Conservation (phyloP, 371 early-diverging fungal genomes). For the Actinomortierella ambigua region DNA sequence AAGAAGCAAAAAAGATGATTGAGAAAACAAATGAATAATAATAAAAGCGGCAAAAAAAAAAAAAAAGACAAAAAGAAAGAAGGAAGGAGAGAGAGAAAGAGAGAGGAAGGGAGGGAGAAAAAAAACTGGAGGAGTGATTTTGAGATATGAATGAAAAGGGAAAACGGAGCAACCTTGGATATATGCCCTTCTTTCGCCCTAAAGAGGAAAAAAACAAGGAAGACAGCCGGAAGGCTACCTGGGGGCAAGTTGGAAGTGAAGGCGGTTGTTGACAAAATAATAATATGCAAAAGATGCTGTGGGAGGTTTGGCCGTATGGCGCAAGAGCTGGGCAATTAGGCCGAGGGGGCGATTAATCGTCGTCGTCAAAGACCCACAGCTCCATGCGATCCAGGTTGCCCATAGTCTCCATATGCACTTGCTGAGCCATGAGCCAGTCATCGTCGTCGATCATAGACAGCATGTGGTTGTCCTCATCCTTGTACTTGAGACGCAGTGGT, state of each 20-base stretch:
- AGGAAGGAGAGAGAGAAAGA: conserved; percentile 4
- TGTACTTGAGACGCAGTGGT: conserved; percentile 75
- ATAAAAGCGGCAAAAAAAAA: not conserved
- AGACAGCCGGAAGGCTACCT: not conserved
- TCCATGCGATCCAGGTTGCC: conserved; percentile 59
- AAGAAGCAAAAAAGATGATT: not conserved
- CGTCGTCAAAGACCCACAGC: conserved; percentile 63
- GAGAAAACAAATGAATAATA: not conserved
- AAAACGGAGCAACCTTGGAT: not conserved
- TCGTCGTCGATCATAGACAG: conserved; percentile 92
- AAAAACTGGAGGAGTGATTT: not conserved
- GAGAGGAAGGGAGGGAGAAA: not conserved
- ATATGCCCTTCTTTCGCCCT: not conserved
- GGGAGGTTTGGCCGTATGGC: too few relatives aligned
- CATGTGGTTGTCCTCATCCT: conserved; percentile 87
- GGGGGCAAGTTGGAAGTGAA: not conserved
- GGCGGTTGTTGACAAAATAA: too few relatives aligned
- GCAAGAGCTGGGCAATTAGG: too few relatives aligned
- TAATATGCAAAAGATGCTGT: too few relatives aligned
- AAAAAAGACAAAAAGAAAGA: not conserved
- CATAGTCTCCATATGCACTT: conserved; percentile 56
- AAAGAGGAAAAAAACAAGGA: not conserved
- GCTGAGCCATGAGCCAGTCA: conserved; percentile 85
- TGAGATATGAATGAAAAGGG: conserved; percentile 1
- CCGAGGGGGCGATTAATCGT: conserved; percentile 1